phyloP scores from a whole-genome alignment of 2,329 filamentous ascomycete species.

The Xylariales sp. region DNA sequence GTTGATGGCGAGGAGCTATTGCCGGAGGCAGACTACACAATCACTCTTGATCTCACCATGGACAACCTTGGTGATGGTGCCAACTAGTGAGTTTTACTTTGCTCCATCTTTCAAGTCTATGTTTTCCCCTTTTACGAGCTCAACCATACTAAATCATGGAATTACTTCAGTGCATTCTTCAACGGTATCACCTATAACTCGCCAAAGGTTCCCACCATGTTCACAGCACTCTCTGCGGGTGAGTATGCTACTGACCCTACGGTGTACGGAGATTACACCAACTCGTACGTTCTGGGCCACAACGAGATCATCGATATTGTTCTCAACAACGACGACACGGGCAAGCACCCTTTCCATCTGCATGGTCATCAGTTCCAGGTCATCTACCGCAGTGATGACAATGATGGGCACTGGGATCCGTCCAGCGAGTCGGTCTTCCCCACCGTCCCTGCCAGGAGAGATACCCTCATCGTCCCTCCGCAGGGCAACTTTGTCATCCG shows the following conservation, averaged over 20 bases:
- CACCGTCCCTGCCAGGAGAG: constrained; percentile 58
- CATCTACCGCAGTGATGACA: constrained; percentile 54
- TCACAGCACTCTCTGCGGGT: constrained; percentile 65
- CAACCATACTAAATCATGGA: constrained; percentile 23
- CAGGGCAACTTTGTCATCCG: constrained; percentile 65
- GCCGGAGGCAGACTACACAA: constrained; percentile 55
- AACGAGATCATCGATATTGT: constrained; percentile 68
- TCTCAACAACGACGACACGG: constrained; percentile 69
- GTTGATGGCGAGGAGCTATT: constrained; percentile 60
- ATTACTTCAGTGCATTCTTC: constrained; percentile 48
- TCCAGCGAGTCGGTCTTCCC: constrained; percentile 44
- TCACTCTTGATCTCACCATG: constrained; percentile 63
- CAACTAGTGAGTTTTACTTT: too few relatives aligned
- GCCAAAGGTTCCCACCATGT: constrained; percentile 76
- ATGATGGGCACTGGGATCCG: constrained; percentile 51
- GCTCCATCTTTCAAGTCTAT: too few relatives aligned
- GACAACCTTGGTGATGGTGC: constrained; percentile 64
- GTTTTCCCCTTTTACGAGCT: constrained; percentile 43
- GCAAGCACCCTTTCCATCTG: constrained; percentile 73
- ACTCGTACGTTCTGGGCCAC: constrained; percentile 64
- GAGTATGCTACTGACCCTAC: constrained; percentile 52
- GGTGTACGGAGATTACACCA: constrained; percentile 63
- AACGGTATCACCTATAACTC: constrained; percentile 73
- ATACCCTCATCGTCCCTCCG: constrained; percentile 62
- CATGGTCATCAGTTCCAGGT: constrained; percentile 75